Percentiles rank a stretch among this genome's conserved stretches.
phyloP scores from a whole-genome alignment of 305 asterid genomes.

The Fraxinus ornus region DNA sequence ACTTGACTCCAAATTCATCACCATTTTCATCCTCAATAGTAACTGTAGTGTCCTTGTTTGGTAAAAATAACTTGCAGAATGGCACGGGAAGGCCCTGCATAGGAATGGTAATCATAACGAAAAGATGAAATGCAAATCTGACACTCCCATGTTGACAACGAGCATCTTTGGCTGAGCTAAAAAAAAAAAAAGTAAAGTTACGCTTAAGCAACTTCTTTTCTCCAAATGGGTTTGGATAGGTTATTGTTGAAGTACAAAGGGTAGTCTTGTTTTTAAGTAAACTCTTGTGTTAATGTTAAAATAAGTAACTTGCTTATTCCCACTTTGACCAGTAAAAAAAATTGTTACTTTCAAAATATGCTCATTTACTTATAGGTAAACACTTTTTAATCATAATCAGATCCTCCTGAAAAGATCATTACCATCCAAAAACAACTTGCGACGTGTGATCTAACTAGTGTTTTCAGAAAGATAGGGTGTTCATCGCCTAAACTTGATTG shows the following conservation, averaged over 20 bases:
- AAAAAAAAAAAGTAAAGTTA: neutral
- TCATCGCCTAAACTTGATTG: constrained; percentile 57
- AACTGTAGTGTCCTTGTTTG: constrained; percentile 55
- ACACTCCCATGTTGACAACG: neutral
- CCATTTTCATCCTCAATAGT: constrained; percentile 65
- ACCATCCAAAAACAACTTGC: constrained; percentile 99
- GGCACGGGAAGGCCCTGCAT: constrained; percentile 87
- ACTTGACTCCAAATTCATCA: constrained; percentile 67
- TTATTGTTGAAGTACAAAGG: neutral
- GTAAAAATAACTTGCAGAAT: constrained; percentile 78
- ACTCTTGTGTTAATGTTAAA: neutral
- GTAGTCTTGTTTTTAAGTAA: neutral
- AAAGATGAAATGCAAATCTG: constrained; percentile 8
- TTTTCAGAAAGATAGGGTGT: constrained; percentile 58
- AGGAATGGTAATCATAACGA: constrained; percentile 11
- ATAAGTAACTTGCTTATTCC: neutral
- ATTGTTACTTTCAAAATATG: neutral
- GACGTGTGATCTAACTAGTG: constrained; percentile 80
- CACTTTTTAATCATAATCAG: neutral
- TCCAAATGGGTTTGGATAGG: neutral
- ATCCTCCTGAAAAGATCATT: constrained; percentile 20
- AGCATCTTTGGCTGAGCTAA: neutral
- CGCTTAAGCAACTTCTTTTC: neutral
- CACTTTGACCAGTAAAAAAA: neutral
- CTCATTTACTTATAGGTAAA: constrained; percentile 1